A percentile compares a stretch with the other conserved stretches of the same genome.
phyloP scores from a whole-genome alignment of 2,329 filamentous ascomycete species.

The Furcasterigmium furcatum region DNA sequence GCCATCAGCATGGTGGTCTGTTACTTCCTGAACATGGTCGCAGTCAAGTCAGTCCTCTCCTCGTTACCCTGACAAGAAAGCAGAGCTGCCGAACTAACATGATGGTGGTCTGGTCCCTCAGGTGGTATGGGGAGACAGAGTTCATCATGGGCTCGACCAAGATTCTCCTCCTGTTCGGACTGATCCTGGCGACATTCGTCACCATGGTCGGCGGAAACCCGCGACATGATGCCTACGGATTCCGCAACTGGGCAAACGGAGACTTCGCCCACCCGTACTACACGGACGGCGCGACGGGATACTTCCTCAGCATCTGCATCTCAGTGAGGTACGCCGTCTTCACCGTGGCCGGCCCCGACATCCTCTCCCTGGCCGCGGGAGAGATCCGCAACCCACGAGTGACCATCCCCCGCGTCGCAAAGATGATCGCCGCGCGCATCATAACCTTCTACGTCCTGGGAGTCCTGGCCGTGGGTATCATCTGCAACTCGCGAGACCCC shows the following conservation, averaged over 20 bases:
- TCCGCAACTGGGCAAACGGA: slow-evolving; percentile 62
- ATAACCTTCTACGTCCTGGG: slow-evolving; percentile 70
- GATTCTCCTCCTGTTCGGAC: slow-evolving; percentile 61
- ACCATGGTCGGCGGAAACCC: slow-evolving; percentile 79
- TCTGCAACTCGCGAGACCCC: slow-evolving; percentile 62
- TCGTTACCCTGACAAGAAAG: too few relatives aligned
- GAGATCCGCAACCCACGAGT: slow-evolving; percentile 62
- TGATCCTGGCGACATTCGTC: slow-evolving; percentile 75
- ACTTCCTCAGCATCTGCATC: slow-evolving; percentile 67
- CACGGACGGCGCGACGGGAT: slow-evolving; percentile 57
- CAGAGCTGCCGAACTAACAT: too few relatives aligned
- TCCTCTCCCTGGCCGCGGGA: slow-evolving; percentile 66
- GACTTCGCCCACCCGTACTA: slow-evolving; percentile 61
- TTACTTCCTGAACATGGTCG: slow-evolving; percentile 24
- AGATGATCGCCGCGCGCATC: slow-evolving; percentile 70
- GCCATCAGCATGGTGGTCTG: slow-evolving; percentile 7
- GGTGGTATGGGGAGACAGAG: too few relatives aligned
- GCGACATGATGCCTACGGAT: slow-evolving; percentile 63
- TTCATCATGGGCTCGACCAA: slow-evolving; percentile 65
- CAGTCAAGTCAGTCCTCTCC: slow-evolving; percentile 10
- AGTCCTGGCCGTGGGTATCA: slow-evolving; percentile 62
- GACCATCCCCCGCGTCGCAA: slow-evolving; percentile 66
- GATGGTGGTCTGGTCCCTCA: too few relatives aligned
- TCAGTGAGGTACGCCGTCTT: slow-evolving; percentile 64
- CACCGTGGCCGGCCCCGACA: slow-evolving; percentile 64